Conservation (phyloP, 495 filamentous ascomycete species). For the Penicillium parvum region DNA sequence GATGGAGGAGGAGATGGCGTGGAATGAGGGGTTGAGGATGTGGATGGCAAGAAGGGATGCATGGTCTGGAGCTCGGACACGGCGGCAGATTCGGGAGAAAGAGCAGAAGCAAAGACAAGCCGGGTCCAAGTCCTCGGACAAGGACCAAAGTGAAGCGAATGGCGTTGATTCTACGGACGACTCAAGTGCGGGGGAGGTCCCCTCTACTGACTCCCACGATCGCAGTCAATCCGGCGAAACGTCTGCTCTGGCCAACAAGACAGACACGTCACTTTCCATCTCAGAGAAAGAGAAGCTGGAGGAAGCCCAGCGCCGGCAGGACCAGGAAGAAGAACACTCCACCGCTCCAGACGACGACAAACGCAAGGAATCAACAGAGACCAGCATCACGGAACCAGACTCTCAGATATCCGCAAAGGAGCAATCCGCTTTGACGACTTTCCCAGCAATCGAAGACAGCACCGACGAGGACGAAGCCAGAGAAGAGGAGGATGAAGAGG, state of each 20-base stretch:
- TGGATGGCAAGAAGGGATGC: constrained; percentile 73
- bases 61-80: constrained; percentile 73
- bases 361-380: constrained; percentile 27
- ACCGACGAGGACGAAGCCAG: constrained; percentile 17
- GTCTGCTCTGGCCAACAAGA: constrained; percentile 15
- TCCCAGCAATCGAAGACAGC: constrained; percentile 13
- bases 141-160: constrained; percentile 3
- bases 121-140: not conserved
- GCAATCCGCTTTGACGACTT: constrained; percentile 3
- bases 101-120: constrained; percentile 13
- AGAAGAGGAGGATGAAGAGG: constrained; percentile 19
- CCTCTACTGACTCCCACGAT: constrained; percentile 3
- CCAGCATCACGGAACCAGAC: constrained; percentile 33
- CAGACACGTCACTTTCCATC: constrained; percentile 23
- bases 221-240: not conserved
- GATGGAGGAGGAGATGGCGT: constrained; percentile 69
- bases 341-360: constrained; percentile 23
- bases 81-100: constrained; percentile 24
- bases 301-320: constrained; percentile 10
- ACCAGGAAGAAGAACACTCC: constrained; percentile 23
- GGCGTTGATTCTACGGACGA: constrained; percentile 6
- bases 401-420: constrained; percentile 4
- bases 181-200: constrained; percentile 8
- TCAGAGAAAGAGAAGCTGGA: constrained; percentile 21
- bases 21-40: constrained; percentile 76